These are phyloP conservation scores for Astrothelium subdiscretum DNA, from an alignment of 495 filamentous ascomycete species.

Conservation along the genomic window DNA sequence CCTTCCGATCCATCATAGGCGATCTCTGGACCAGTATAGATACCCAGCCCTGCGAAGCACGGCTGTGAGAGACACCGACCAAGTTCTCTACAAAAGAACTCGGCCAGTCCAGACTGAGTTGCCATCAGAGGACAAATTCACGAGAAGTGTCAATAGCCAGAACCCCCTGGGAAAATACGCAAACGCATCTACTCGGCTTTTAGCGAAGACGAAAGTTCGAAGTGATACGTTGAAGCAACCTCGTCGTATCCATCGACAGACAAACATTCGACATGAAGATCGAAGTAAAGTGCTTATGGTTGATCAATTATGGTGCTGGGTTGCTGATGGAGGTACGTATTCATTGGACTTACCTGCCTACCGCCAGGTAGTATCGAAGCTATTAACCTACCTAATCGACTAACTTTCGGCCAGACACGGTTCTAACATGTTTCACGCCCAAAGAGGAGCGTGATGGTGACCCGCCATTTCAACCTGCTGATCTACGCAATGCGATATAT, in stretches of 20 bases:
- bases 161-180: background rate
- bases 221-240: background rate
- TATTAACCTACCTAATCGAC: background rate
- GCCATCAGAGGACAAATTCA: background rate
- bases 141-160: background rate
- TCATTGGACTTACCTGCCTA: too few relatives aligned
- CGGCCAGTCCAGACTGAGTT: background rate
- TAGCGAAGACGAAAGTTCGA: background rate
- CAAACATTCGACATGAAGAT: background rate
- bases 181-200: background rate
- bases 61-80: background rate
- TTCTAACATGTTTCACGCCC: background rate
- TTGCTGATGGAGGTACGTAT: background rate
- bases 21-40: background rate
- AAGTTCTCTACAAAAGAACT: conserved; percentile 1
- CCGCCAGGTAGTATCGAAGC: too few relatives aligned
- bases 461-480: background rate
- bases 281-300: background rate
- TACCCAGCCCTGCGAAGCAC: background rate
- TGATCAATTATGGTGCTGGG: background rate
- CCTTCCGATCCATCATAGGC: background rate
- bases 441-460: conserved; percentile 1
- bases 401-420: background rate
- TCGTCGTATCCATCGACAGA: background rate
- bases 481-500: background rate